Evolutionary conservation across 306 rosid species (phyloP).

Genomic region (Argentina anserina): DNA sequence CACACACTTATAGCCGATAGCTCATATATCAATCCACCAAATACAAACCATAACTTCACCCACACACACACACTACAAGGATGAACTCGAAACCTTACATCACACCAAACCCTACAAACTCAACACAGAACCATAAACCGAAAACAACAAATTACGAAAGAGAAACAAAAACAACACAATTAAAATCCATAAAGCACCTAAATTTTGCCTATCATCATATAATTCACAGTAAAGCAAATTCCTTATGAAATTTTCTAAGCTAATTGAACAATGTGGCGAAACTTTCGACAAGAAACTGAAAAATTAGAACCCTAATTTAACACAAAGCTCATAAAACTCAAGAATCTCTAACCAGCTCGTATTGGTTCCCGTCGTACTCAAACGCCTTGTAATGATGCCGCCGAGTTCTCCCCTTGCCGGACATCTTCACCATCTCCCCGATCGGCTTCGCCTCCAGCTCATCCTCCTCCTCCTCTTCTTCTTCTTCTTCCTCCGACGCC

Average conservation of each 20-base stretch:
- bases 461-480: conserved; percentile 24
- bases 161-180: background rate
- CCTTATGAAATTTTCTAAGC: background rate
- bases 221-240: background rate
- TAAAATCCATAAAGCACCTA: background rate
- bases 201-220: too few relatives aligned
- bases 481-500: conserved; percentile 1
- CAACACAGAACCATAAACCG: too few relatives aligned
- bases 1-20: too few relatives aligned
- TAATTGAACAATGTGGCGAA: background rate
- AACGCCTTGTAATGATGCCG: conserved; percentile 61
- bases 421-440: conserved; percentile 60
- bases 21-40: background rate
- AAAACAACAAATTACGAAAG: too few relatives aligned
- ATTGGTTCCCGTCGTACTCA: conserved; percentile 74
- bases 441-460: conserved; percentile 75
- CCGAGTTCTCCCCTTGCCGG: conserved; percentile 73
- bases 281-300: background rate
- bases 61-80: too few relatives aligned
- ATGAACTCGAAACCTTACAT: too few relatives aligned
- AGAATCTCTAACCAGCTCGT: conserved; percentile 47
- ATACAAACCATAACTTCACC: background rate
- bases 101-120: too few relatives aligned
- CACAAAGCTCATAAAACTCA: background rate
- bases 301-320: conserved; percentile 8